A percentile compares a stretch with the other conserved stretches of the same genome.
phyloP scores from a whole-genome alignment of 176 grass and related monocot genomes.

The Panicum miliaceum region DNA sequence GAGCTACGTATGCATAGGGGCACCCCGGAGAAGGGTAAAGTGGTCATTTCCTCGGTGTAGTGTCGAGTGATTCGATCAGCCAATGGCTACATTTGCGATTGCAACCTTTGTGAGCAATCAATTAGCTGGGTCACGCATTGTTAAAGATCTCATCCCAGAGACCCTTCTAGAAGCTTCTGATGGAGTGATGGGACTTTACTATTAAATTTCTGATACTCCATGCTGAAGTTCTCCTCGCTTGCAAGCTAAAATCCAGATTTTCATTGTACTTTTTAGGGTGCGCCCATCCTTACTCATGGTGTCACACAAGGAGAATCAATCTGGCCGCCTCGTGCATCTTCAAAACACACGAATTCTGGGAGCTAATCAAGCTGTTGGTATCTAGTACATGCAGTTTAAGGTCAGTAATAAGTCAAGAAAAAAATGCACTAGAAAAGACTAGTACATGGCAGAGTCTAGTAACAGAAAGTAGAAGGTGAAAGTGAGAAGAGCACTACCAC shows the following conservation, averaged over 20 bases:
- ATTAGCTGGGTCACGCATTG: neutral
- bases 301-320: neutral
- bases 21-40: neutral
- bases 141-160: neutral
- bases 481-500: neutral
- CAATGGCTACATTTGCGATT: neutral
- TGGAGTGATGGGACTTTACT: neutral
- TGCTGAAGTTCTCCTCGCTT: conserved; percentile 22
- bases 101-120: conserved; percentile 16
- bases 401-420: neutral
- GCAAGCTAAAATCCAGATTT: conserved; percentile 11
- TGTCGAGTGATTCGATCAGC: neutral
- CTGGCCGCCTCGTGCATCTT: neutral
- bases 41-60: neutral
- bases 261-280: neutral
- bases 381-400: neutral
- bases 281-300: neutral
- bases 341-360: neutral
- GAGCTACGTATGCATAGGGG: neutral
- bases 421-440: neutral
- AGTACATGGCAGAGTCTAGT: neutral
- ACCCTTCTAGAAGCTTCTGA: conserved; percentile 29
- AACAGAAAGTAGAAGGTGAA: neutral
- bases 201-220: neutral
- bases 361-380: neutral